Base-by-base conservation (phyloP, 1,139 yeast species). In the Taphrina populina region DNA sequence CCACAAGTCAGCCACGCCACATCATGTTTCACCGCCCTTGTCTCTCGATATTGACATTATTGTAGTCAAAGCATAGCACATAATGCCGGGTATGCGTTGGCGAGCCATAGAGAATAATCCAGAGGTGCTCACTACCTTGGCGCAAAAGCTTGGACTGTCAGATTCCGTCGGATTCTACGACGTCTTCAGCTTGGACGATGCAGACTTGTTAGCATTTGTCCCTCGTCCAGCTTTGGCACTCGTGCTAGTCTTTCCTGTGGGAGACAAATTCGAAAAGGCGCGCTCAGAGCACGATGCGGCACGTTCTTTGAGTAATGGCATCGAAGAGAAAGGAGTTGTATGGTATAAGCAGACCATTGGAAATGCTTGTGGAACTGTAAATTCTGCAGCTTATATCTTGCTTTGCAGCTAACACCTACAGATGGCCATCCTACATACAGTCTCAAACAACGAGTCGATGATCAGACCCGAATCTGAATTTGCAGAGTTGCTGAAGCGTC, bases 101-200 rank as follows among this genome's bases (percentile, higher is more conserved):
- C 83, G 88, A 11, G 97, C 98, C 1, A 72, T 92, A 41, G 98
- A 92, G 68, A 86, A 95, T 11, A 88, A 88, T 64, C 98, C 98
- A 0, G 83, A 77, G 17, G 81, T 92, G 6, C 88, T 92, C 72
- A 79, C 85, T n/a, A 74, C 73, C 1, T 80, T 88, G 63, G 84
- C 90, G 1, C 75, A 72, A 40, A 75, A 76, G 35, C 67, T 92
- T 45, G 97, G 97, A 0, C 73, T 90, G 4, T 69, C 81, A 0
- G 77, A 81, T 0, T 68, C 77, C 2, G 73, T 83, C 23, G 76
- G 75, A 47, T 90, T 87, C 69, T 81, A 79, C 58, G 98, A 92
- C 65, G 86, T 92, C 2, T 88, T 80, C 67, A 86, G 96, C 0
- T 70, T 92, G 24, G 81, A 86, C 4, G 96, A 87, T 59, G 82